phyloP scores from a whole-genome alignment of 305 asterid species.

The Andrographis paniculata region DNA sequence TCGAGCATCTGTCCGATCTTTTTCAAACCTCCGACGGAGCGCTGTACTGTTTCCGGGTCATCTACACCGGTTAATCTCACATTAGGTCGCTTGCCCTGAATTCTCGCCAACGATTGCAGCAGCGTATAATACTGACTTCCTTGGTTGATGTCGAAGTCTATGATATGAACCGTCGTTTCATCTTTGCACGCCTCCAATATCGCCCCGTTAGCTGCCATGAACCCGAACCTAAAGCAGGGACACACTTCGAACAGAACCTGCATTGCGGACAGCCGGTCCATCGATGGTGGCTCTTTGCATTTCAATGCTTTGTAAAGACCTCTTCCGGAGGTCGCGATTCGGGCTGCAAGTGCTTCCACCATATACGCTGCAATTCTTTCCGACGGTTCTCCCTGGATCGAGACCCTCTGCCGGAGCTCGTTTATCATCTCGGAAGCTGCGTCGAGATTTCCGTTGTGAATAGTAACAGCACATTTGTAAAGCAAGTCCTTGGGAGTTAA shows the following conservation, averaged over 20 bases:
- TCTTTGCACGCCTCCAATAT: constrained; percentile 60
- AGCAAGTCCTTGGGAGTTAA: constrained; percentile 56
- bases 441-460: constrained; percentile 43
- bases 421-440: constrained; percentile 53
- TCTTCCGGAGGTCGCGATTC: constrained; percentile 76
- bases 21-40: constrained; percentile 59
- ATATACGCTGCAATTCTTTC: constrained; percentile 85
- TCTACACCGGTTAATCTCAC: constrained; percentile 76
- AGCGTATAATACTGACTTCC: constrained; percentile 91
- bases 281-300: constrained; percentile 76
- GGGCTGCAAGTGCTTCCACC: constrained; percentile 92
- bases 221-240: constrained; percentile 89
- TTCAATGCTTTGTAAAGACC: constrained; percentile 81
- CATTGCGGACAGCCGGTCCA: constrained; percentile 81
- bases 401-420: constrained; percentile 61
- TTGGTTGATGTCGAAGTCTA: constrained; percentile 88
- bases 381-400: constrained; percentile 78
- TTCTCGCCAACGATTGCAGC: constrained; percentile 49
- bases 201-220: constrained; percentile 91
- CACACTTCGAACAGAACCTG: constrained; percentile 92
- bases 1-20: constrained; percentile 65
- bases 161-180: constrained; percentile 63
- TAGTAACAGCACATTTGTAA: constrained; percentile 62
- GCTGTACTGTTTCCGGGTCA: constrained; percentile 89
- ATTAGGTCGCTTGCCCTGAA: constrained; percentile 49